phyloP scores from a whole-genome alignment of 225 moss, liverwort and hornwort species.

The Neckera pumila region DNA sequence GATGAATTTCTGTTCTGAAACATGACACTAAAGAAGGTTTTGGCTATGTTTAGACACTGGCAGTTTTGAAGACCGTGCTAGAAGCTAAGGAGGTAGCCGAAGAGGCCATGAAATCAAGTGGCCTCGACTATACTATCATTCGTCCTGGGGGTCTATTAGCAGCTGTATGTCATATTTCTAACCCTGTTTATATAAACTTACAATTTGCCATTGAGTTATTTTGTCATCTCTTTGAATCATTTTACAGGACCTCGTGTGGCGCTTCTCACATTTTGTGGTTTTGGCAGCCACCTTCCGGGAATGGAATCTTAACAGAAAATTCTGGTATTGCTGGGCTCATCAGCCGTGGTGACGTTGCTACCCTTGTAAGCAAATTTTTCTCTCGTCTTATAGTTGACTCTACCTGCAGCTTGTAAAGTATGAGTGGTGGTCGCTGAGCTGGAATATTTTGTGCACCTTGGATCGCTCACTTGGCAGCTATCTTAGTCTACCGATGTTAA shows the following conservation, averaged over 20 bases:
- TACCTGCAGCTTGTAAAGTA: background rate
- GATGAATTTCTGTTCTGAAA: background rate
- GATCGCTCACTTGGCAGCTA: background rate
- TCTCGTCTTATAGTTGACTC: background rate
- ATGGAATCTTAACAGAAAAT: slow-evolving; percentile 74
- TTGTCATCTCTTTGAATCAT: background rate
- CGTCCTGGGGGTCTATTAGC: slow-evolving; percentile 83
- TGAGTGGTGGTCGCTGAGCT: background rate
- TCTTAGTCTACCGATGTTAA: background rate
- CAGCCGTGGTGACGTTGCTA: slow-evolving; percentile 74
- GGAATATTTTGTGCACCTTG: background rate
- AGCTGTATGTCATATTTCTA: slow-evolving; percentile 33
- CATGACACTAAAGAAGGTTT: background rate
- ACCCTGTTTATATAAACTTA: background rate
- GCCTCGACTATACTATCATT: slow-evolving; percentile 70
- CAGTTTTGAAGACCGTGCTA: slow-evolving; percentile 63
- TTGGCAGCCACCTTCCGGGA: slow-evolving; percentile 70
- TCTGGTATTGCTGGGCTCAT: slow-evolving; percentile 67
- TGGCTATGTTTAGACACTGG: slow-evolving; percentile 45
- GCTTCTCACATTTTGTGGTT: background rate
- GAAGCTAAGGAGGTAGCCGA: slow-evolving; percentile 87
- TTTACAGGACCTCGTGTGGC: background rate
- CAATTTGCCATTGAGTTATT: background rate
- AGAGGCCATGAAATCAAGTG: slow-evolving; percentile 68
- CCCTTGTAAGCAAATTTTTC: slow-evolving; percentile 52